phyloP scores from a whole-genome alignment of 768 basidiomycete species.

The Suillus paluster region DNA sequence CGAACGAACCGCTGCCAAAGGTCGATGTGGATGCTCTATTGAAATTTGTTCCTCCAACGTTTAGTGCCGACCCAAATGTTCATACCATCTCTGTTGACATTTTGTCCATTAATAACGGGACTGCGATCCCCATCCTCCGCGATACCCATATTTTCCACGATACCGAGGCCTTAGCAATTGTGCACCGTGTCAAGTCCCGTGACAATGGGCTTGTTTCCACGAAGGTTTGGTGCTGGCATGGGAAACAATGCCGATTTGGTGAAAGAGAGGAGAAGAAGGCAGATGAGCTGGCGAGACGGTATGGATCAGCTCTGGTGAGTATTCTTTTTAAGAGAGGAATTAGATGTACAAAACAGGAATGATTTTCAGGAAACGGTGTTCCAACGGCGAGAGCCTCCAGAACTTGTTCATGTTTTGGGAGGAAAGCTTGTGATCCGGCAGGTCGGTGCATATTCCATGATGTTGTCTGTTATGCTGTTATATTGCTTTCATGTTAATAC shows the following conservation, averaged over 20 bases:
- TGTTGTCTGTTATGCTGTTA: not conserved
- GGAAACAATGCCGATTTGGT: constrained; percentile 53
- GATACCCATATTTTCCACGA: constrained; percentile 71
- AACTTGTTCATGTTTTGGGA: constrained; percentile 67
- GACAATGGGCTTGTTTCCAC: constrained; percentile 69
- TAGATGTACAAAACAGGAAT: not conserved
- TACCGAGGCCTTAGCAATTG: constrained; percentile 66
- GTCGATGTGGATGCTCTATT: constrained; percentile 56
- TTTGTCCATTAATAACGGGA: constrained; percentile 58
- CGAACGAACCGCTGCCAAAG: constrained; percentile 48
- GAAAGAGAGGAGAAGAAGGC: constrained; percentile 70
- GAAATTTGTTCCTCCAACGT: constrained; percentile 27
- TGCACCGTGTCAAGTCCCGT: constrained; percentile 70
- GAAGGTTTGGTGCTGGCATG: constrained; percentile 79
- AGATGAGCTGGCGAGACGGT: constrained; percentile 72
- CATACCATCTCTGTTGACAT: constrained; percentile 78
- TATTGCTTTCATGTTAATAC: constrained; percentile 11
- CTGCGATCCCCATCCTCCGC: constrained; percentile 48
- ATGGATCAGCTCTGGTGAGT: constrained; percentile 67
- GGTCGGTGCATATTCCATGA: constrained; percentile 41
- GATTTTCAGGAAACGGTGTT: constrained; percentile 41
- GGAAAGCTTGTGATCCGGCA: constrained; percentile 77
- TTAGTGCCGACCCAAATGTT: constrained; percentile 38
- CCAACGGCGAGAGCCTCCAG: constrained; percentile 67
- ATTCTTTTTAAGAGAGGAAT: not conserved